A percentile compares a stretch with the other conserved stretches of the same genome.
Evolutionary conservation across 2,329 filamentous ascomycete genomes (phyloP).

Genomic region (Botryosphaeria agaves): DNA sequence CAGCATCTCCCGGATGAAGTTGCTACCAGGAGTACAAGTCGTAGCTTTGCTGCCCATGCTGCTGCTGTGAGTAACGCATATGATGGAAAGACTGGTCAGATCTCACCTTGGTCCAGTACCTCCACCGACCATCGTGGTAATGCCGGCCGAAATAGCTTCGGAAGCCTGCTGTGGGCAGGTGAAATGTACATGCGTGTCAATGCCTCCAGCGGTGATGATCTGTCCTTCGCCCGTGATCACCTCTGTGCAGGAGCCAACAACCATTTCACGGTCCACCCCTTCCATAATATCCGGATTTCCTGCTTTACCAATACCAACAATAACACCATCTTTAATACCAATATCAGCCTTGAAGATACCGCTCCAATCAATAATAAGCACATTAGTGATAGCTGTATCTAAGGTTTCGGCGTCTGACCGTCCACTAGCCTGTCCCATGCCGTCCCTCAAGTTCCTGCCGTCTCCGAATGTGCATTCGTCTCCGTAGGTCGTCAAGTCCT

Average conservation of each 20-base stretch:
- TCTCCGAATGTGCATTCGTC: conserved; percentile 1
- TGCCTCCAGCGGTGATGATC: neutral
- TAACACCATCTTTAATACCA: conserved; percentile 1
- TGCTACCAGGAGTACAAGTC: neutral
- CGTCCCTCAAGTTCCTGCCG: neutral
- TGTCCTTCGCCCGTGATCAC: neutral
- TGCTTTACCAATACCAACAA: conserved; percentile 1
- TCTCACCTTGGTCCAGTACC: conserved; percentile 1
- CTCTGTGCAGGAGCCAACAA: neutral
- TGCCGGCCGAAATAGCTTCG: neutral
- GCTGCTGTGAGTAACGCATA: conserved; percentile 1
- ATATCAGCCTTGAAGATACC: conserved; percentile 1
- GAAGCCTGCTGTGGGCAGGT: neutral
- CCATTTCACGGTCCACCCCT: neutral
- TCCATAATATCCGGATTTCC: conserved; percentile 1
- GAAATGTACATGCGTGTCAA: conserved; percentile 1
- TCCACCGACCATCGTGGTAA: neutral
- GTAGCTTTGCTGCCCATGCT: conserved; percentile 1
- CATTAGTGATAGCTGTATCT: neutral
- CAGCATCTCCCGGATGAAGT: neutral
- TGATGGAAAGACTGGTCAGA: neutral
- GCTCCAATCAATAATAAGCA: neutral
- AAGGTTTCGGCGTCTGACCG: neutral
- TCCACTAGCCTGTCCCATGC: neutral
- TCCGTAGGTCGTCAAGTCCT: neutral